Percentiles rank a stretch among this genome's conserved stretches.
phyloP scores from a whole-genome alignment of 805 yeast species.

The Suhomyces sp. region DNA sequence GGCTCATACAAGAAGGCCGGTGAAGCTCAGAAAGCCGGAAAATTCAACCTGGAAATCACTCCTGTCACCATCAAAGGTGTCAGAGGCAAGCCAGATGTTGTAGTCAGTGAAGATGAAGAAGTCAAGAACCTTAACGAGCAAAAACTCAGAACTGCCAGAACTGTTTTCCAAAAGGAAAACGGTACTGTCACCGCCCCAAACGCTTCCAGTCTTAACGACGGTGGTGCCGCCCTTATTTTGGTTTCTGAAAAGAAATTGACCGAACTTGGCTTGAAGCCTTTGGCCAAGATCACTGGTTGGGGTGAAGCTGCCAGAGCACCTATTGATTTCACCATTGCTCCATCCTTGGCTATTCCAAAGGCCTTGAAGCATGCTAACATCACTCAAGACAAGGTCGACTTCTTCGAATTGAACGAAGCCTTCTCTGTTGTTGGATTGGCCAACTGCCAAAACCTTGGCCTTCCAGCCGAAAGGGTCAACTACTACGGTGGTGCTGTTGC shows the following conservation, averaged over 20 bases:
- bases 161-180: slow-evolving; percentile 89
- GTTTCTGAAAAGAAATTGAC: slow-evolving; percentile 81
- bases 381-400: slow-evolving; percentile 67
- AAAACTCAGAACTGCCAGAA: slow-evolving; percentile 77
- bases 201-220: slow-evolving; percentile 95
- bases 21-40: slow-evolving; percentile 73
- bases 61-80: slow-evolving; percentile 87
- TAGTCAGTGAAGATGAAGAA: slow-evolving; percentile 82
- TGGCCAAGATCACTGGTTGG: slow-evolving; percentile 90
- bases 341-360: slow-evolving; percentile 92
- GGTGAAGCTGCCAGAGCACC: slow-evolving; percentile 98
- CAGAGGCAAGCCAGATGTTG: slow-evolving; percentile 82
- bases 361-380: slow-evolving; percentile 86
- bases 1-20: slow-evolving; percentile 83
- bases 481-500: slow-evolving; percentile 97
- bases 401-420: slow-evolving; percentile 95
- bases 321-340: slow-evolving; percentile 93
- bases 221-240: slow-evolving; percentile 92
- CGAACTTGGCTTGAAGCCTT: slow-evolving; percentile 83
- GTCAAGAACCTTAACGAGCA: slow-evolving; percentile 69
- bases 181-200: slow-evolving; percentile 98
- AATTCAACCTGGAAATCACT: slow-evolving; percentile 76
- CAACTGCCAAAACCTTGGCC: slow-evolving; percentile 64
- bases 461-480: slow-evolving; percentile 69
- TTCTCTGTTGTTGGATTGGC: slow-evolving; percentile 96